Percentiles rank a stretch among this genome's conserved stretches.
phyloP scores from a whole-genome alignment of 805 yeast genomes.

The Suhomyces xylopsoci region DNA sequence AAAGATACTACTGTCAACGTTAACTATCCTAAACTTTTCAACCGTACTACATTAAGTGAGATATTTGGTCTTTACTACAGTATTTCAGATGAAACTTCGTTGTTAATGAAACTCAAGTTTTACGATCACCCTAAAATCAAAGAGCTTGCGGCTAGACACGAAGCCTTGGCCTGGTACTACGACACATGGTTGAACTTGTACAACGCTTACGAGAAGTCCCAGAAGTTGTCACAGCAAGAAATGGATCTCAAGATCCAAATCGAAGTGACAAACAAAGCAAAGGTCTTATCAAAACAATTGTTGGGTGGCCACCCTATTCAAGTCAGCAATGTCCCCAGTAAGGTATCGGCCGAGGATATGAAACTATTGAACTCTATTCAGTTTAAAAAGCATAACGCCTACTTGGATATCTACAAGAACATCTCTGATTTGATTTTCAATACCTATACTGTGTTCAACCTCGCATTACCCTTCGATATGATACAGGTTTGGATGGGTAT shows the following conservation, averaged over 20 bases:
- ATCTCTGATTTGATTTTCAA: conserved; percentile 40
- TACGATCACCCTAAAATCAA: conserved; percentile 24
- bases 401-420: conserved; percentile 38
- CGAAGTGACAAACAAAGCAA: conserved; percentile 59
- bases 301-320: conserved; percentile 12
- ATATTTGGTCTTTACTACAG: conserved; percentile 59
- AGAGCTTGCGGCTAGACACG: conserved; percentile 50
- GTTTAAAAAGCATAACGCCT: conserved; percentile 35
- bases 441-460: conserved; percentile 38
- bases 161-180: conserved; percentile 65
- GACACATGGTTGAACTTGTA: conserved; percentile 59
- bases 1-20: conserved; percentile 9
- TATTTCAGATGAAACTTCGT: conserved; percentile 58
- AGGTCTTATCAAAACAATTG: conserved; percentile 39
- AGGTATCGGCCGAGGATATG: conserved; percentile 21
- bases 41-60: conserved; percentile 48
- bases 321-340: conserved; percentile 2
- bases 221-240: conserved; percentile 45
- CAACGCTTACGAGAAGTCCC: conserved; percentile 45
- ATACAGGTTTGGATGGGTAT: conserved; percentile 47
- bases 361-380: conserved; percentile 28
- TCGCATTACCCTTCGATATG: conserved; percentile 36
- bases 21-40: conserved; percentile 24
- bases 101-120: conserved; percentile 54
- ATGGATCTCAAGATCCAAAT: conserved; percentile 54